Evolutionary conservation across 371 early-diverging fungal species (phyloP).

Genomic region (Syncephalastrum racemosum): DNA sequence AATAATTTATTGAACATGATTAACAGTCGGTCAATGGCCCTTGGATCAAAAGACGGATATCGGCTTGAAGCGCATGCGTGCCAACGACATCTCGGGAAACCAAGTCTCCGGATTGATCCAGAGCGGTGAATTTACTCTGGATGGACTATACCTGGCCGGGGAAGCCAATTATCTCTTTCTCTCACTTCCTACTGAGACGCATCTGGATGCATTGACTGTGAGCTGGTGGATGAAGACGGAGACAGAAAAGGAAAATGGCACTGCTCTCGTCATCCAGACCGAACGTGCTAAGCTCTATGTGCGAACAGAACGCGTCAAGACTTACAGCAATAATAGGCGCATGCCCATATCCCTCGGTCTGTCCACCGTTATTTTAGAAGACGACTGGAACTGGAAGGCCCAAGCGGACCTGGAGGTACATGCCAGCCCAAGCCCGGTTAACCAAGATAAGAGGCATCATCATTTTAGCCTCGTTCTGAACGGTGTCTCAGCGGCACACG

Average conservation of each 20-base stretch:
- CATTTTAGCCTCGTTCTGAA: slow-evolving; percentile 38
- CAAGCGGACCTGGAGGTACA: slow-evolving; percentile 16
- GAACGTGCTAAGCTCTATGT: slow-evolving; percentile 38
- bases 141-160: slow-evolving; percentile 31
- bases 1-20: neutral
- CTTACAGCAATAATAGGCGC: neutral
- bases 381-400: slow-evolving; percentile 26
- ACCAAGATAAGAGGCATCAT: slow-evolving; percentile 32
- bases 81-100: slow-evolving; percentile 41
- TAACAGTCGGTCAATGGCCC: slow-evolving; percentile 40
- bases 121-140: slow-evolving; percentile 19
- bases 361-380: slow-evolving; percentile 21
- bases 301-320: slow-evolving; percentile 19
- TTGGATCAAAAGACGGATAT: slow-evolving; percentile 9
- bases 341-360: slow-evolving; percentile 23
- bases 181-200: slow-evolving; percentile 29
- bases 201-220: slow-evolving; percentile 29
- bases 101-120: slow-evolving; percentile 31
- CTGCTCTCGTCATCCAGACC: slow-evolving; percentile 42
- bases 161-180: slow-evolving; percentile 39
- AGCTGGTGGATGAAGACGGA: slow-evolving; percentile 50
- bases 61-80: slow-evolving; percentile 26
- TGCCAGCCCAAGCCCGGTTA: slow-evolving; percentile 28
- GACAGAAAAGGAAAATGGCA: slow-evolving; percentile 21
- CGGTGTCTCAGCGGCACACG: slow-evolving; percentile 3